Evolutionary conservation across 371 early-diverging fungal genomes (phyloP), one percentile per base, ranked within the genome.

Genomic region (Batkoa obscura): DNA sequence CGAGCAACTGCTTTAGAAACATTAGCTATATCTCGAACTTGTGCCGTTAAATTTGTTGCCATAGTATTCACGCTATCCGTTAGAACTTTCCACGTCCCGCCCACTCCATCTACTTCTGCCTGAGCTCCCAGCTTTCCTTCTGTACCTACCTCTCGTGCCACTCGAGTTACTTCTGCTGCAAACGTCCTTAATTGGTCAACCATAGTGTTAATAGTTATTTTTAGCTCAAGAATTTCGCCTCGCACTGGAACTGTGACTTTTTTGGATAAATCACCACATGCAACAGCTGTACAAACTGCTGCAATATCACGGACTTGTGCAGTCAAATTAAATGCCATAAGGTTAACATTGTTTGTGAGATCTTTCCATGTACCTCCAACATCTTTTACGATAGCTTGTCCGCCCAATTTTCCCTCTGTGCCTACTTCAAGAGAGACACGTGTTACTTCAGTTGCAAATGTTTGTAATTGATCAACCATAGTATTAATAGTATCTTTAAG

Each of bases 381-480:
- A 49, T 62, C 72, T 8, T 70, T 71, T 2, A 75, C 75, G 0
- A 52, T 43, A 0, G 72, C 73, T 56, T 75, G 69, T 2, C 71
- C 76, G 5, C 73, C 76, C 1, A 81, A 66, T 46, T 70, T 72
- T 5, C 79, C 79, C 34, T 76, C 78, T 0, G 78, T 81, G 1
- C 81, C 78, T 42, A 81, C 81, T 59, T 78, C 77, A 4, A 70
- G 58, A 4, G 78, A 72, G 0, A 81, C 79, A n/a, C 75, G 72
- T 41, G 73, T 74, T 5, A 84, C 81, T 56, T 84, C 83, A 0
- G 72, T 69, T 0, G 79, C 79, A 66, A 80, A 80, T 0, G 68
- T 76, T 48, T 65, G 72, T 3, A 74, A 57, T 60, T 75, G 78
- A 55, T 76, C 79, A 13, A 81, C 78, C 74, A 73, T 75, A 37